Conservation (phyloP, 768 basidiomycete species). For the Lactarius hatsudake region DNA sequence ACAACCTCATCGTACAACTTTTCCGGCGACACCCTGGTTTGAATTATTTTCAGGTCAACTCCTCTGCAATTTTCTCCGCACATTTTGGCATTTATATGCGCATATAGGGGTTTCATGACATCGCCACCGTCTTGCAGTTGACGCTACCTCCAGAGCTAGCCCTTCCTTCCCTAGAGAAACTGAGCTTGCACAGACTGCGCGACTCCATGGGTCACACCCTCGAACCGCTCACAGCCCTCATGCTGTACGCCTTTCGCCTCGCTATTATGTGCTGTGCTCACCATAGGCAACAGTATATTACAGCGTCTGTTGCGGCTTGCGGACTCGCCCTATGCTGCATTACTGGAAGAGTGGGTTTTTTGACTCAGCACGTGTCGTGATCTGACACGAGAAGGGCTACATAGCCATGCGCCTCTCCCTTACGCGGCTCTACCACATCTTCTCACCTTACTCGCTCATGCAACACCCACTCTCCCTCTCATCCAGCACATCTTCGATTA, state of each 20-base stretch:
- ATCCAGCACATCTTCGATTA: constrained; percentile 94
- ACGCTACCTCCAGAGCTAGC: constrained; percentile 64
- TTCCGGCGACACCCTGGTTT: constrained; percentile 71
- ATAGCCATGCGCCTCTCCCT: constrained; percentile 72
- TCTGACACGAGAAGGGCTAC: not conserved
- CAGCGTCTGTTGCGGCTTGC: constrained; percentile 68
- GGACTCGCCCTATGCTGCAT: constrained; percentile 65
- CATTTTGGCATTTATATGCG: not conserved
- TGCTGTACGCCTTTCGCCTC: constrained; percentile 47
- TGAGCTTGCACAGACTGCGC: constrained; percentile 74
- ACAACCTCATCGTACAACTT: constrained; percentile 68
- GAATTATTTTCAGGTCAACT: constrained; percentile 76
- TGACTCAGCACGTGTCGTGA: not conserved
- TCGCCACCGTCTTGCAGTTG: constrained; percentile 78
- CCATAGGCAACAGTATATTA: constrained; percentile 51
- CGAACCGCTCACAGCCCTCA: constrained; percentile 78
- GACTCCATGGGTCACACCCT: constrained; percentile 87
- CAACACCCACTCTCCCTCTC: constrained; percentile 83
- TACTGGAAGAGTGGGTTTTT: constrained; percentile 59
- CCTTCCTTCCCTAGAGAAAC: constrained; percentile 59
- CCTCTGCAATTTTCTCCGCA: not conserved
- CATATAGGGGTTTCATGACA: constrained; percentile 88
- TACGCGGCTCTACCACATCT: constrained; percentile 90
- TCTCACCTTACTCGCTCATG: constrained; percentile 89
- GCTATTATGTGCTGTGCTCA: constrained; percentile 61